phyloP scores from a whole-genome alignment of 2,329 filamentous ascomycete genomes.

The Microdochium paspali region DNA sequence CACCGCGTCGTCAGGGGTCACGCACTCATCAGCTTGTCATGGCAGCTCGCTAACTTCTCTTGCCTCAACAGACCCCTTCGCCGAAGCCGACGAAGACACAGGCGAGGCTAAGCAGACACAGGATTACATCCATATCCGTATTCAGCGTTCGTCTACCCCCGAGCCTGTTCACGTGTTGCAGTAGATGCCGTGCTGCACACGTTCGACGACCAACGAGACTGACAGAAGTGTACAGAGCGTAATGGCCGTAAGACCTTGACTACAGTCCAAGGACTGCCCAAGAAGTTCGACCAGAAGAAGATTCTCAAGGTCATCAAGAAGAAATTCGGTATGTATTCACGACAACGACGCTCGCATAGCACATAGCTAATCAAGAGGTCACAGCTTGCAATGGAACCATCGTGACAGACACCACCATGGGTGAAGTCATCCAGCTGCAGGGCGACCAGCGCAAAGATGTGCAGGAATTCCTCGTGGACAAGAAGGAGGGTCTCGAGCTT shows the following conservation, averaged over 20 bases:
- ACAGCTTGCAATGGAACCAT: constrained; percentile 99
- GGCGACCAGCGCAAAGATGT: constrained; percentile 99
- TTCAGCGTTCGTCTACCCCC: constrained; percentile 71
- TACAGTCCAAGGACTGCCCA: constrained; percentile 95
- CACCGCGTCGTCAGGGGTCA: no score
- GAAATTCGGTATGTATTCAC: constrained; percentile 67
- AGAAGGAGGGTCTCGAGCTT: constrained; percentile 88
- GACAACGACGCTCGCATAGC: constrained; percentile 1
- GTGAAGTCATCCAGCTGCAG: constrained; percentile 99
- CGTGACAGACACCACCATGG: constrained; percentile 91
- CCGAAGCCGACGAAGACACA: constrained; percentile 99
- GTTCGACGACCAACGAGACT: neutral
- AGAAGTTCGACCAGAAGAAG: constrained; percentile 99
- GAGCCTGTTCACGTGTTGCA: constrained; percentile 3
- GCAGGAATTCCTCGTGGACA: constrained; percentile 93
- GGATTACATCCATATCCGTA: constrained; percentile 99
- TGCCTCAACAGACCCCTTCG: constrained; percentile 80
- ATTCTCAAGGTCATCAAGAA: constrained; percentile 99
- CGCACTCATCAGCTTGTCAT: neutral
- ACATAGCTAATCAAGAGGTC: constrained; percentile 12
- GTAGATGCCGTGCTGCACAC: neutral
- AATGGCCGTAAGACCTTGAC: constrained; percentile 99
- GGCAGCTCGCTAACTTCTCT: constrained; percentile 2
- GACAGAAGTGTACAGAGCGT: constrained; percentile 56
- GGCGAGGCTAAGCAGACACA: constrained; percentile 91